phyloP scores from a whole-genome alignment of 164 flowering plant genomes.

The Liquidambar formosana region DNA sequence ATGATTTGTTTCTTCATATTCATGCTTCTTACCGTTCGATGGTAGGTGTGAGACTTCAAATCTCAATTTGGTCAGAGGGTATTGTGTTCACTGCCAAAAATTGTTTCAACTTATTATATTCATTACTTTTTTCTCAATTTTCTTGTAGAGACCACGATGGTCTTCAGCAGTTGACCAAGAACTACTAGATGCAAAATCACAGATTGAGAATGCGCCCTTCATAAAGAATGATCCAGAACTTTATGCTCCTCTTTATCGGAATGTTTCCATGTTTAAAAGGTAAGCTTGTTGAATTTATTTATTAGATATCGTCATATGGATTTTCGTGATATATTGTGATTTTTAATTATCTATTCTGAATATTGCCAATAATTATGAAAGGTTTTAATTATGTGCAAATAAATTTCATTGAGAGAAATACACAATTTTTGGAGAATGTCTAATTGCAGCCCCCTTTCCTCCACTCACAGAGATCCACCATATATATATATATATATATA shows the following conservation, averaged over 20 bases:
- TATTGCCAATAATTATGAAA: too few species aligned
- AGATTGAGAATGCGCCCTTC: constrained; percentile 49
- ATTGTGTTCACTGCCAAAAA: neutral
- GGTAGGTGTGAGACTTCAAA: constrained; percentile 30
- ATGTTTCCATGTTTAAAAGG: constrained; percentile 65
- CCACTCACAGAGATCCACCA: too few species aligned
- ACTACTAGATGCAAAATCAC: constrained; percentile 38
- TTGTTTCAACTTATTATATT: constrained; percentile 1
- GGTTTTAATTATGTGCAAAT: too few species aligned
- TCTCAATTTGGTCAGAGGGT: neutral
- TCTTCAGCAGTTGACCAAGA: constrained; percentile 54
- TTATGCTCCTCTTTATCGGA: constrained; percentile 58
- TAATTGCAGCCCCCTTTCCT: too few species aligned
- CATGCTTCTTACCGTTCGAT: constrained; percentile 33
- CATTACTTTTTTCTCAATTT: constrained; percentile 1
- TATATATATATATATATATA: too few species aligned
- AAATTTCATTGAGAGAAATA: too few species aligned
- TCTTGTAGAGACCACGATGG: constrained; percentile 47
- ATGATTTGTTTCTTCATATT: constrained; percentile 34
- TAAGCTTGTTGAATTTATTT: constrained; percentile 8
- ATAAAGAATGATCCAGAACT: constrained; percentile 37
- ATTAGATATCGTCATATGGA: neutral
- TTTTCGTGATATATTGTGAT: neutral
- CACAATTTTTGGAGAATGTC: too few species aligned
- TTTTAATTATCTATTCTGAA: too few species aligned